Evolutionary conservation across 208 protist genomes (phyloP).

Genomic region (Crithidia thermophila): DNA sequence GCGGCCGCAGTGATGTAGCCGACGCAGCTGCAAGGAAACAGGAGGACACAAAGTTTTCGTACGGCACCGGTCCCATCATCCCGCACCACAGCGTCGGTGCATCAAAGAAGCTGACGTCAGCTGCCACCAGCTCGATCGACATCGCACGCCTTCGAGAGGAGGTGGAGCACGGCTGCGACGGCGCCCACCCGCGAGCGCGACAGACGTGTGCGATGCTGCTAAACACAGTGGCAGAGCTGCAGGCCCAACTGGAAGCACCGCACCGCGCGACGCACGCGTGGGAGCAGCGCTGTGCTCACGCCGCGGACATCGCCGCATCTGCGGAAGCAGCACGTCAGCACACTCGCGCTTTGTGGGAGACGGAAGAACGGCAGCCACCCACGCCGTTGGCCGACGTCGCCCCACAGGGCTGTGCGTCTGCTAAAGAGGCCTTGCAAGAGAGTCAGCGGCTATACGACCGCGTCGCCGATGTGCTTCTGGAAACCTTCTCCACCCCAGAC

Average conservation of each 20-base stretch:
- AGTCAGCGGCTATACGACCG: conserved; percentile 26
- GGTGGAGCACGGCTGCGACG: too few relatives aligned
- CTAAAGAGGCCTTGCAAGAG: conserved; percentile 15
- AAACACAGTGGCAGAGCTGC: background rate
- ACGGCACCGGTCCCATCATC: background rate
- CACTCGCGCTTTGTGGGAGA: conserved; percentile 1
- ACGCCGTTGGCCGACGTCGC: background rate
- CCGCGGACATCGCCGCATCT: background rate
- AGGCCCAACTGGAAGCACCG: background rate
- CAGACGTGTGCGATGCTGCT: background rate
- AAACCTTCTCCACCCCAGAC: conserved; percentile 2
- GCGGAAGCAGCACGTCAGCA: background rate
- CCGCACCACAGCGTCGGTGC: background rate
- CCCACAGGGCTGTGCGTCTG: background rate
- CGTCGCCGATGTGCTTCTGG: conserved; percentile 21
- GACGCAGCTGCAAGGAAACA: background rate
- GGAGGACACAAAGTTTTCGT: background rate
- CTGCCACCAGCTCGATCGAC: too few relatives aligned
- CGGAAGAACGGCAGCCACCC: conserved; percentile 4
- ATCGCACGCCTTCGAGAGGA: too few relatives aligned
- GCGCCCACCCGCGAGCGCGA: too few relatives aligned
- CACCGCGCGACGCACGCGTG: background rate
- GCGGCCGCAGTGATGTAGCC: background rate
- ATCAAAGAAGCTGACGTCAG: too few relatives aligned
- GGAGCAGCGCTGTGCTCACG: conserved; percentile 10